Base-by-base conservation (phyloP, 176 grass and related monocot genomes). In the Triticum aestivum region DNA sequence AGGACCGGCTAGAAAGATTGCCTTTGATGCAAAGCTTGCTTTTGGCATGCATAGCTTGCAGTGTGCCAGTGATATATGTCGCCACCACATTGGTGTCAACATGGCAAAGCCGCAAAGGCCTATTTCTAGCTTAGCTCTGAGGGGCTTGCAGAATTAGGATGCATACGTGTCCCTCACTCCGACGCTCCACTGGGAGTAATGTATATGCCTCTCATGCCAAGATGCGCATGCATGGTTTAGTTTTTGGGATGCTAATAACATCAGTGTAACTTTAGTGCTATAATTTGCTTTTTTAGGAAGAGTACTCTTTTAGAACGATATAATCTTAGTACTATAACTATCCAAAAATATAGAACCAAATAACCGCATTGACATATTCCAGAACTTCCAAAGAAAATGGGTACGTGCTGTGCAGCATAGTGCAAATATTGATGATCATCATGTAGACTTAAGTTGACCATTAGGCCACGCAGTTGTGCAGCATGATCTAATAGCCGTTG, bases 401-500 rank as follows among this genome's bases (percentile, higher is more conserved):
- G 14, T 64, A 12, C 18, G 27, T 47, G 14, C 8, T 45, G 17
- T 56, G 52, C 52, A 56, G 52, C 52, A 56, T 30, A 30, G 65
- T 80, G 26, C 18, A 18, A 51, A 56, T 5, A 32, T 0, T 21
- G 9, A 66, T 18, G 39, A 21, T 66, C 41, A 20, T 45, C 66
- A 27, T 66, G 29, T 30, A 66, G 2, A 24, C 15, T 66, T 80
- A 38, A 80, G 13, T 44, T 14, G 24, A 14, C 24, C 44, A 30
- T 75, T 30, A 52, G 73, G 13, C 26, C 73, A 18, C 44, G 13
- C 7, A 75, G 44, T 75, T 45, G 73, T 8, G 44, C 3, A 26
- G 44, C 24, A 75, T 75, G 73, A 75, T 75, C 73, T 75, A 20
- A 75, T 75, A 26, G 73, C 9, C 29, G 44, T 45, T 52, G 44